Percentiles rank a stretch among this genome's conserved stretches.
Conservation (phyloP, 2,329 filamentous ascomycete genomes). For the Lachnellula willkommii region DNA sequence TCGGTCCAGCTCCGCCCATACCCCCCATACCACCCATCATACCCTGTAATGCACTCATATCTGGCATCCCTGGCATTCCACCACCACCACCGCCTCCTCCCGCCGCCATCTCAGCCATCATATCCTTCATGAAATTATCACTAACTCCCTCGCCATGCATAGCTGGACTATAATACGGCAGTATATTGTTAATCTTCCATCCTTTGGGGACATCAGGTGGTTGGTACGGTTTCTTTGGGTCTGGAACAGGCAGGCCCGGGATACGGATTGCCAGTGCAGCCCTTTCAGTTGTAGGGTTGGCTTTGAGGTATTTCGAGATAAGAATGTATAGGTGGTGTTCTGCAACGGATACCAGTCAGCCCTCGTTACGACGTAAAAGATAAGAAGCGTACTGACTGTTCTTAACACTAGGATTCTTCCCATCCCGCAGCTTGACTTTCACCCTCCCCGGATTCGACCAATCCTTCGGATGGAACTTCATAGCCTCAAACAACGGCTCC, state of each 20-base stretch:
- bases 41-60: slow-evolving; percentile 44
- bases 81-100: slow-evolving; percentile 16
- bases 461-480: slow-evolving; percentile 91
- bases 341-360: slow-evolving; percentile 32
- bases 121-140: slow-evolving; percentile 92
- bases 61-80: slow-evolving; percentile 34
- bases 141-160: slow-evolving; percentile 89
- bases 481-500: slow-evolving; percentile 77
- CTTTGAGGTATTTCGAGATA: slow-evolving; percentile 68
- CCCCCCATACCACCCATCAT: slow-evolving; percentile 40
- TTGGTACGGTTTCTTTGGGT: slow-evolving; percentile 62
- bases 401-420: slow-evolving; percentile 51
- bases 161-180: slow-evolving; percentile 84
- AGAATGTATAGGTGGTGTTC: slow-evolving; percentile 84
- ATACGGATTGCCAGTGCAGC: slow-evolving; percentile 68
- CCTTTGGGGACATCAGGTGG: slow-evolving; percentile 72
- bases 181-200: slow-evolving; percentile 80
- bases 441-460: slow-evolving; percentile 96
- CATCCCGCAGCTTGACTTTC: slow-evolving; percentile 65
- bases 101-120: slow-evolving; percentile 84
- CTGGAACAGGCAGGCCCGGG: slow-evolving; percentile 60
- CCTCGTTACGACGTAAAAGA: background rate
- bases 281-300: slow-evolving; percentile 70
- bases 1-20: slow-evolving; percentile 24
- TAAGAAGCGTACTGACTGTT: slow-evolving; percentile 50